Evolutionary conservation across 1,284 basidiomycete species (phyloP).

Genomic region (Neolentinus lepideus): DNA sequence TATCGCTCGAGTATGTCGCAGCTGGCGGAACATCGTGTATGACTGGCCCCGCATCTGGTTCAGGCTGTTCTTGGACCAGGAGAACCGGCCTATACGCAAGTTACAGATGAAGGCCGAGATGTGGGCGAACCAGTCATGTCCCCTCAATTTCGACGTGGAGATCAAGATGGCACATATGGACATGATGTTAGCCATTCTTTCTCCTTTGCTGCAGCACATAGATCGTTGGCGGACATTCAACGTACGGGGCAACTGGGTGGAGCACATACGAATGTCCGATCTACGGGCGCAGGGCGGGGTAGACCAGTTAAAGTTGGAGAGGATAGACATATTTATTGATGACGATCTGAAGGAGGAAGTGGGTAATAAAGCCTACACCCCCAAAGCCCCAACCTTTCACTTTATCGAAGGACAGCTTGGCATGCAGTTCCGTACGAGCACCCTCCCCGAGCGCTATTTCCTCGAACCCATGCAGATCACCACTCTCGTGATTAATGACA

Average conservation of each 20-base stretch:
- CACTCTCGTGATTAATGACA: slow-evolving; percentile 47
- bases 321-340: not conserved
- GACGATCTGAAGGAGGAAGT: not conserved
- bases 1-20: slow-evolving; percentile 43
- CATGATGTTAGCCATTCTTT: slow-evolving; percentile 51
- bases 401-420: slow-evolving; percentile 15
- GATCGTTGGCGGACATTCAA: slow-evolving; percentile 46
- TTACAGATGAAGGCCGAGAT: slow-evolving; percentile 39
- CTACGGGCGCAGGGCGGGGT: not conserved
- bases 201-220: slow-evolving; percentile 47
- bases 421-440: slow-evolving; percentile 36
- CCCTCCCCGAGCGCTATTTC: slow-evolving; percentile 33
- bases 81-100: slow-evolving; percentile 22
- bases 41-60: slow-evolving; percentile 55
- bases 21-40: slow-evolving; percentile 45
- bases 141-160: slow-evolving; percentile 47
- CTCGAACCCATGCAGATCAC: slow-evolving; percentile 47
- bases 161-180: slow-evolving; percentile 42
- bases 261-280: slow-evolving; percentile 10
- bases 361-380: not conserved
- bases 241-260: slow-evolving; percentile 23
- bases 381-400: not conserved
- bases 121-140: slow-evolving; percentile 45
- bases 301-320: not conserved
- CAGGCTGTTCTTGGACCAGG: slow-evolving; percentile 40